Percentiles rank a stretch among this genome's conserved stretches.
Evolutionary conservation across 1,284 basidiomycete species (phyloP).

Genomic region (Malassezia vespertilionis): DNA sequence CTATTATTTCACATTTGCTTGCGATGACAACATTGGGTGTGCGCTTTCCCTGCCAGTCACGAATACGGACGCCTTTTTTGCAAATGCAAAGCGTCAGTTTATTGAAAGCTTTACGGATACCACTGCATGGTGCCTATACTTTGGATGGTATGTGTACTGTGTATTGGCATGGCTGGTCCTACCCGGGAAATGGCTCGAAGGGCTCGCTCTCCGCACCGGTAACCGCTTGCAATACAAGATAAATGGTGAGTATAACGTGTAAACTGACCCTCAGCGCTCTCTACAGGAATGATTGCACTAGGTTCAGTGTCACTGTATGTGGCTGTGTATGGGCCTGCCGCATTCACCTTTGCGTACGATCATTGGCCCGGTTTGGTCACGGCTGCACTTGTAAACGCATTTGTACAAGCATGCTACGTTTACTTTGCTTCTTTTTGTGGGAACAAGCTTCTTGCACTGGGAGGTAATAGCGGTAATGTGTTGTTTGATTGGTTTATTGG

Average conservation of each 20-base stretch:
- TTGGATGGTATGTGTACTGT: slow-evolving; percentile 80
- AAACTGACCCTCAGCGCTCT: slow-evolving; percentile 57
- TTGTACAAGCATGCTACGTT: slow-evolving; percentile 56
- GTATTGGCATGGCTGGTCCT: slow-evolving; percentile 71
- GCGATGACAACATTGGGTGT: slow-evolving; percentile 56
- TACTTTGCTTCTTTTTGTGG: slow-evolving; percentile 63
- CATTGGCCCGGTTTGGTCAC: slow-evolving; percentile 83
- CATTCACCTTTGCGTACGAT: slow-evolving; percentile 80
- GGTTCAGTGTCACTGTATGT: slow-evolving; percentile 60
- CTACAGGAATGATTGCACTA: slow-evolving; percentile 58
- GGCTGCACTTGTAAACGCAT: slow-evolving; percentile 68
- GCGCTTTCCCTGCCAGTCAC: slow-evolving; percentile 25
- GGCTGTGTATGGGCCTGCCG: slow-evolving; percentile 60
- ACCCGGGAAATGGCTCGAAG: slow-evolving; percentile 76
- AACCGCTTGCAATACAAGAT: slow-evolving; percentile 74
- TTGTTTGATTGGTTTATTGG: slow-evolving; percentile 97
- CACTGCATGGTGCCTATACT: slow-evolving; percentile 64
- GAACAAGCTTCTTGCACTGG: slow-evolving; percentile 64
- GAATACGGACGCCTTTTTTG: slow-evolving; percentile 19
- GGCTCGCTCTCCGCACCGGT: slow-evolving; percentile 67
- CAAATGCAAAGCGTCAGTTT: slow-evolving; percentile 20
- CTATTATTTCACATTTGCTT: slow-evolving; percentile 73
- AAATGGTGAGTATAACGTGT: slow-evolving; percentile 59
- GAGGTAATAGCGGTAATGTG: slow-evolving; percentile 76
- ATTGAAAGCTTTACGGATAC: slow-evolving; percentile 60